These are phyloP conservation scores for Trypethelium eluteriae DNA, from an alignment of 495 filamentous ascomycete species.

Conservation along the genomic window DNA sequence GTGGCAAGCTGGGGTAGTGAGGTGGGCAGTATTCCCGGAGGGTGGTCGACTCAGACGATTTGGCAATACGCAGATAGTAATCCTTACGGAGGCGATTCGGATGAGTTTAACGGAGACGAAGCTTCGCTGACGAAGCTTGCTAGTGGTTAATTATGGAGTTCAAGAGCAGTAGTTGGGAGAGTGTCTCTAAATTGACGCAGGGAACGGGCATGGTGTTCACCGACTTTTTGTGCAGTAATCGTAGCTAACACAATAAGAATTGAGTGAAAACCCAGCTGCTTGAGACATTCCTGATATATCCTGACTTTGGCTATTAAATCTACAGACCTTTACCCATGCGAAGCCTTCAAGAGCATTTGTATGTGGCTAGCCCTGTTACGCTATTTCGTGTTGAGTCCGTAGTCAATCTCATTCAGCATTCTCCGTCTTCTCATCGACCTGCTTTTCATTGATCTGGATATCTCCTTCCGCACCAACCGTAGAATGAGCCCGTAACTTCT, in stretches of 20 bases:
- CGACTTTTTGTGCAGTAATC: no score
- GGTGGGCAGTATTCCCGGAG: conserved; percentile 48
- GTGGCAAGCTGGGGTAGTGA: conserved; percentile 47
- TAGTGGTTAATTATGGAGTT: conserved; percentile 14
- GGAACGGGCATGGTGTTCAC: no score
- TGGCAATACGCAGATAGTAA: conserved; percentile 48
- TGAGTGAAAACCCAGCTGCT: no score
- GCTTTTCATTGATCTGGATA: neutral
- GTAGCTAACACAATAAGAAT: no score
- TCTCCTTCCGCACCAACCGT: neutral
- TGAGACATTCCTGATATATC: no score
- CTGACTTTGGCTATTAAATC: no score
- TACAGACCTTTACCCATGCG: no score
- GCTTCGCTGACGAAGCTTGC: conserved; percentile 23
- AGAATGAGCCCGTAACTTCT: neutral
- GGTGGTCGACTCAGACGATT: conserved; percentile 54
- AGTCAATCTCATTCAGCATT: neutral
- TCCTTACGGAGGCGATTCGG: conserved; percentile 26
- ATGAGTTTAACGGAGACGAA: conserved; percentile 26
- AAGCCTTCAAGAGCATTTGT: no score
- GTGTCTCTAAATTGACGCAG: neutral
- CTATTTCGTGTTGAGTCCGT: neutral
- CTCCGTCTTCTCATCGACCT: neutral
- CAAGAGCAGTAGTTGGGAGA: neutral
- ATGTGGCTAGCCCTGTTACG: neutral